Base-by-base conservation (phyloP, 208 protist genomes). In the Kentomonas sorsogonicus region DNA sequence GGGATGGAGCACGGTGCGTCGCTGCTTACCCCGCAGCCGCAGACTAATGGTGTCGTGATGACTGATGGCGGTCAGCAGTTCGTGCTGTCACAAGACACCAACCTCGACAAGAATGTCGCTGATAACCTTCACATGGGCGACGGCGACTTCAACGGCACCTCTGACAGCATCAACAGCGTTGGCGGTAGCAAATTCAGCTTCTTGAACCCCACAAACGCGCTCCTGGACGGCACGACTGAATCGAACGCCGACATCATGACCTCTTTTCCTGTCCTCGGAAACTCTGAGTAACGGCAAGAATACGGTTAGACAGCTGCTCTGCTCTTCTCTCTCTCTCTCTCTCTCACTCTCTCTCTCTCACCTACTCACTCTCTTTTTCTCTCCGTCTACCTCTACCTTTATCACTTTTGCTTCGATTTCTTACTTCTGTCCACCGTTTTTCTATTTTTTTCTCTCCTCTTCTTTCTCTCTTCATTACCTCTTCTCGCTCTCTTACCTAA, bases 31-130 rank as follows among this genome's bases (percentile, higher is more conserved):
- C 53, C 65, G 22, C 29, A 65, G 18, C 38, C 54, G 22, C 59
- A 54, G 27, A 40, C 38, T 15, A 22, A 9, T 16, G 25, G 56
- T 3, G 33, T 61, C 20, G 64, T 81, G 54, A 44, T 80, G 29
- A 51, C 70, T 36, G 59, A 77, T 1, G 60, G 61, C 36, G 58
- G 69, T 23, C 64, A 64, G 22, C 74, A 81, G 62, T 77, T 68
- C 44, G 55, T 81, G 33, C 58, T 81, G 0, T 66, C 69, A 1
- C 52, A 46, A 1, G 67, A 81, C 47, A 44, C 68, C 45, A 58
- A 33, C 20, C 43, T 25, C 33, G 36, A 60, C 3, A 30, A 40
- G n/a, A n/a, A n/a, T n/a, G n/a, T n/a, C n/a, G n/a, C n/a, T n/a
- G n/a, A n/a, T n/a, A n/a, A n/a, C n/a, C n/a, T n/a, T n/a, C n/a